Evolutionary conservation across 2,329 filamentous ascomycete genomes (phyloP).

Genomic region (Colletotrichum horii): DNA sequence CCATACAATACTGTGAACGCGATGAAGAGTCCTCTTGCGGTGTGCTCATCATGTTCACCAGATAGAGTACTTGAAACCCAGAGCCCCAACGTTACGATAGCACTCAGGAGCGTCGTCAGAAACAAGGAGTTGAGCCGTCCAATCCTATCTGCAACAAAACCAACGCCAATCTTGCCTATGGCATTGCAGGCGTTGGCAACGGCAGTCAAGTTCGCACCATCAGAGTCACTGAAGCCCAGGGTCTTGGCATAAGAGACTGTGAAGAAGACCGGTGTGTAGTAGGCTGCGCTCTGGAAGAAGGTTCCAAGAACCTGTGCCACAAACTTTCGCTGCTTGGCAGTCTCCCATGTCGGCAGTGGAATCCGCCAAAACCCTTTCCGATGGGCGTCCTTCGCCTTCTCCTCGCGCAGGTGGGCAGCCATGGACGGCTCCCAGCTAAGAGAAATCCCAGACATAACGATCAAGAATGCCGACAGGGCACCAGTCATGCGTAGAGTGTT

Average conservation of each 20-base stretch:
- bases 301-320: neutral
- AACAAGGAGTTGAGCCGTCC: constrained; percentile 39
- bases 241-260: neutral
- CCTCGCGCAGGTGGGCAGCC: neutral
- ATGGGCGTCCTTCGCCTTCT: neutral
- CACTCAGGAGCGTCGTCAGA: neutral
- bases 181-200: constrained; percentile 44
- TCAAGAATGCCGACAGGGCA: neutral
- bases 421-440: neutral
- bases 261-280: neutral
- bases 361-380: neutral
- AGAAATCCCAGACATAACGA: fast-evolving
- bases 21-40: neutral
- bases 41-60: neutral
- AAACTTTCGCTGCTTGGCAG: neutral
- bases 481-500: neutral
- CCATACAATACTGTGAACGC: neutral
- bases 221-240: constrained; percentile 37
- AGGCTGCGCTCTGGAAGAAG: neutral
- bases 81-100: neutral
- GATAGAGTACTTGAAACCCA: neutral
- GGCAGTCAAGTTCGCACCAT: constrained; percentile 42
- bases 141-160: constrained; percentile 39
- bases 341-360: neutral
- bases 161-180: constrained; percentile 40